phyloP scores from a whole-genome alignment of 257 asterid species.

The Cynanchum wilfordii region DNA sequence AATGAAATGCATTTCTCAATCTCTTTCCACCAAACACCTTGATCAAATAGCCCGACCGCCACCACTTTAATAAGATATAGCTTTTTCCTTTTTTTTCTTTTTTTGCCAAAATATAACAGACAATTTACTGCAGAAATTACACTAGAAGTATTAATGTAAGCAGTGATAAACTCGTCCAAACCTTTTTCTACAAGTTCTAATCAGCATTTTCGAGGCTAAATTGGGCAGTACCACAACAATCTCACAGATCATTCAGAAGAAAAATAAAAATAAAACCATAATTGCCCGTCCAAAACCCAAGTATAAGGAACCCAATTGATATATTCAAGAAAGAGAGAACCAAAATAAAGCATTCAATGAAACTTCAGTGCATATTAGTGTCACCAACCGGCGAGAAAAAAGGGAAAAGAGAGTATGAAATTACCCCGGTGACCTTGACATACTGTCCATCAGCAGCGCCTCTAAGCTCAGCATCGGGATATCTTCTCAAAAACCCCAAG shows the following conservation, averaged over 20 bases:
- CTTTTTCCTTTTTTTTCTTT: no score
- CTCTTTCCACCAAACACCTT: not conserved
- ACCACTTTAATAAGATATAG: not conserved
- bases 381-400: not conserved
- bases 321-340: not conserved
- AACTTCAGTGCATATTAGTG: not conserved
- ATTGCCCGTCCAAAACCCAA: not conserved
- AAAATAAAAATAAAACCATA: not conserved
- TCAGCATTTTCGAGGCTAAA: not conserved
- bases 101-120: not conserved
- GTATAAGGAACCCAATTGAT: not conserved
- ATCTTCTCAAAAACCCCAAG: slow-evolving; percentile 44
- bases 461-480: slow-evolving; percentile 82
- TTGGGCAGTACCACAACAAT: not conserved
- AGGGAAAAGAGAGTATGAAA: slow-evolving; percentile 1
- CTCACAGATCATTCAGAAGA: not conserved
- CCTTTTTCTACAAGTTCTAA: not conserved
- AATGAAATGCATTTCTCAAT: not conserved
- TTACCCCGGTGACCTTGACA: slow-evolving; percentile 99
- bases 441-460: slow-evolving; percentile 87
- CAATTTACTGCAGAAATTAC: not conserved
- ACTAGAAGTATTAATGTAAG: not conserved
- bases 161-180: not conserved
- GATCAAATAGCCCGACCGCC: no score
- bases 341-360: not conserved